Evolutionary conservation across 208 protist species (phyloP), one percentile per base, ranked within the genome.

Genomic region (Leptomonas pyrrhocoris): DNA sequence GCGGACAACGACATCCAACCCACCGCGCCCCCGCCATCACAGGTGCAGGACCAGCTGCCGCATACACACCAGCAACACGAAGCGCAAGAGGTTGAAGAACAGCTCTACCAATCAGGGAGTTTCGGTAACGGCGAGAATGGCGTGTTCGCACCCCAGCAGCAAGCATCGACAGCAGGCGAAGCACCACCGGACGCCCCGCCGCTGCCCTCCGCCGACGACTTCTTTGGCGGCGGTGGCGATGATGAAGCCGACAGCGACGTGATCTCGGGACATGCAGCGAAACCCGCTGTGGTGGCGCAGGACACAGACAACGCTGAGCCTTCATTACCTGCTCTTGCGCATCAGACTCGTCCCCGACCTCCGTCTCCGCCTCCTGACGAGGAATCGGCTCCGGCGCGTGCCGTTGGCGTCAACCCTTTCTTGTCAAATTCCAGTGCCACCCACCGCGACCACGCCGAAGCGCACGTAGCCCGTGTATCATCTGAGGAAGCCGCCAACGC

Each of bases 151-250:
- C 9, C 34, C 3, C 34, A 3, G 9, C 34, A 38, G 34, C 34
- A 12, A 38, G 3, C 34, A 38, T 38, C 34, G 34, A 9, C 34
- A 9, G 34, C 3, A 9, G 3, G 34, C 34, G 34, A 38, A 38
- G 34, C 34, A 9, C 34, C 3, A 38, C 15, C n/a, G 11, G 27
- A n/a, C 23, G 23, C 57, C 2, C 45, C 27, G 2, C 46, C 43
- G 4, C 61, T 67, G 6, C 49, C 48, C 0, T 57, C 46, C 23
- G 69, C 46, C 1, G 53, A 54, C 27, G 53, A 69, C 62, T 34
- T 46, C 34, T 59, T 70, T 21, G 53, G 40, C 25, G 45, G 11
- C 27, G 21, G 42, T 11, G 25, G 18, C 19, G 34, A 43, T 13
- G 21, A 30, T 16, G 36, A 42, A 3, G 27, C 16, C 18, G 18